Evolutionary conservation across 1,284 basidiomycete genomes (phyloP), one percentile per base, ranked within the genome.

Genomic region (Boletus holoroseus): DNA sequence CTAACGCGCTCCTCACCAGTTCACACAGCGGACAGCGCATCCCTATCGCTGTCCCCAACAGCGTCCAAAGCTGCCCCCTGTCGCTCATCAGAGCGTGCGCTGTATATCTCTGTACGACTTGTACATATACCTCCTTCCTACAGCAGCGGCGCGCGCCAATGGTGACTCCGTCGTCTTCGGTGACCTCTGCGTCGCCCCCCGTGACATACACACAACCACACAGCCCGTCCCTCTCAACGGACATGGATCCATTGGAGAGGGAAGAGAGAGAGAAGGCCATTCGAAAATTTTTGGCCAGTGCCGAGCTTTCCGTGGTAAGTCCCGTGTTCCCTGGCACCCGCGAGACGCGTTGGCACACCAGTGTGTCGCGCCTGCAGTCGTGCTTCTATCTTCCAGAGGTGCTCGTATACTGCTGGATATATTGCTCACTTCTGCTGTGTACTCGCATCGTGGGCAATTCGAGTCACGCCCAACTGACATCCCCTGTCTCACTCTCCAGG

Each of bases 151-250:
- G 73, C 73, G 72, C 71, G 63, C 59, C 61, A 60, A 88, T 88
- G 85, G 80, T 84, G 61, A 83, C 85, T 32, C 83, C 85, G 43
- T 79, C 84, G 51, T 88, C 85, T 55, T 85, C 85, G 54, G 76
- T 82, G 61, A 88, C 85, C 62, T 87, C 86, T 51, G 81, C 82
- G 60, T 88, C 85, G 46, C 85, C 86, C 22, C 81, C 82, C 55
- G 74, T 80, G 66, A 67, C 76, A 61, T 83, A 77, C 72, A 71
- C 80, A 54, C 77, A 76, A 57, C 71, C 67, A 49, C 71, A 65
- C 62, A 73, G 69, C 62, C 73, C 65, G 55, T 73, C 64, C 42
- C 71, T 57, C 62, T 71, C 73, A 32, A 61, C 67, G 9, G 72
- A 75, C 56, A 49, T 57, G 31, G 66, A 66, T 36, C 55, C 71